Conservation (phyloP, 2,329 filamentous ascomycete species). For the Metarhizium brunneum region DNA sequence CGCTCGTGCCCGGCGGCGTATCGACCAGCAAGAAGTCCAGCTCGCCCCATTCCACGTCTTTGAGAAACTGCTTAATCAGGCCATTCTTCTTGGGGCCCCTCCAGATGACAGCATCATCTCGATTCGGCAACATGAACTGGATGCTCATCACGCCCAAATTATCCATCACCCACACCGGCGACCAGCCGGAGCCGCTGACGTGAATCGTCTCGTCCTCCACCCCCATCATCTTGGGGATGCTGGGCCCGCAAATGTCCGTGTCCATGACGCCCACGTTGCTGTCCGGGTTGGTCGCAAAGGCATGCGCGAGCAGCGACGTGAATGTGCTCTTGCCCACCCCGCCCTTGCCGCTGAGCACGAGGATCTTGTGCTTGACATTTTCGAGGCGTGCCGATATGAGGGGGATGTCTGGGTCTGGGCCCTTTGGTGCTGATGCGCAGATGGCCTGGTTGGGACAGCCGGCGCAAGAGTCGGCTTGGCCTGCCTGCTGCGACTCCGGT, state of each 20-base stretch:
- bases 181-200: constrained; percentile 81
- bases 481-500: constrained; percentile 65
- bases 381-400: constrained; percentile 76
- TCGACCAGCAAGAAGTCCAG: constrained; percentile 90
- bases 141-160: constrained; percentile 96
- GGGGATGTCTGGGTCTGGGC: constrained; percentile 88
- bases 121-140: constrained; percentile 92
- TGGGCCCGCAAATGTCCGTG: constrained; percentile 93
- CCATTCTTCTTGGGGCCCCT: constrained; percentile 97
- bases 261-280: constrained; percentile 91
- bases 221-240: constrained; percentile 98
- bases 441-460: constrained; percentile 95
- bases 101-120: constrained; percentile 96
- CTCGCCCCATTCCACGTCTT: constrained; percentile 96
- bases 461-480: constrained; percentile 72
- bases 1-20: constrained; percentile 88
- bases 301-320: constrained; percentile 77
- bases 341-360: constrained; percentile 89
- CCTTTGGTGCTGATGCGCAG: constrained; percentile 89
- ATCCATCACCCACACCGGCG: constrained; percentile 89
- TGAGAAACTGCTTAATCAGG: constrained; percentile 93
- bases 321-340: constrained; percentile 97
- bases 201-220: constrained; percentile 92
- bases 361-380: constrained; percentile 80
- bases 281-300: constrained; percentile 72